Conservation (phyloP, 192 early-diverging fungal genomes). For the Coemansia sp. region DNA sequence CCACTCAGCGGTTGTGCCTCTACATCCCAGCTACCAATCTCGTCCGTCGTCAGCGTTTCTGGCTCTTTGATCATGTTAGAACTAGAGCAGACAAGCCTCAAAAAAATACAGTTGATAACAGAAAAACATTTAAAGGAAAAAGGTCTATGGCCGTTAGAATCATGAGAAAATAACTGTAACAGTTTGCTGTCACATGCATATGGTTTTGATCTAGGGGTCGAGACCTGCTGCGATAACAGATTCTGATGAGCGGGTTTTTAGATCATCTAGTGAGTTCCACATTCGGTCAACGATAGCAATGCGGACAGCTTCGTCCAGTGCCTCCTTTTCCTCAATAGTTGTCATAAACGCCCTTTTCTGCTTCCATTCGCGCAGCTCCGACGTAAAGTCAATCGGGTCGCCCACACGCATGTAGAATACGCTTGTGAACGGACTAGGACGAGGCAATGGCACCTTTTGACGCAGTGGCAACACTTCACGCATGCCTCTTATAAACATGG, state of each 20-base stretch:
- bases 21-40: constrained; percentile 11
- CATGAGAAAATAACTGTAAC: no score
- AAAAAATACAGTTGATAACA: no score
- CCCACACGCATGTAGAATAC: constrained; percentile 66
- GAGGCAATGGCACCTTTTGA: constrained; percentile 33
- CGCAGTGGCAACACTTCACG: constrained; percentile 59
- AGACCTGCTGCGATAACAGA: constrained; percentile 1
- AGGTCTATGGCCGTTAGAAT: no score
- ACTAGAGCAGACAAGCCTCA: no score
- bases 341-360: constrained; percentile 14
- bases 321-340: constrained; percentile 13
- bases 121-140: no score
- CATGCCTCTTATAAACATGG: constrained; percentile 70
- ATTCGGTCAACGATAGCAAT: constrained; percentile 30
- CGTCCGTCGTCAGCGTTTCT: background rate
- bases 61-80: background rate
- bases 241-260: constrained; percentile 16
- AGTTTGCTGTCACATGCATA: background rate
- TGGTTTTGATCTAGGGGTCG: background rate
- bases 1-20: constrained; percentile 15
- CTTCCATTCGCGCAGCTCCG: constrained; percentile 56
- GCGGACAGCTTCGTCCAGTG: constrained; percentile 33
- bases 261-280: constrained; percentile 15
- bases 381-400: constrained; percentile 67
- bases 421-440: constrained; percentile 54